Conservation (phyloP, 148 eudicot species). For the Pharnaceum exiguum region DNA sequence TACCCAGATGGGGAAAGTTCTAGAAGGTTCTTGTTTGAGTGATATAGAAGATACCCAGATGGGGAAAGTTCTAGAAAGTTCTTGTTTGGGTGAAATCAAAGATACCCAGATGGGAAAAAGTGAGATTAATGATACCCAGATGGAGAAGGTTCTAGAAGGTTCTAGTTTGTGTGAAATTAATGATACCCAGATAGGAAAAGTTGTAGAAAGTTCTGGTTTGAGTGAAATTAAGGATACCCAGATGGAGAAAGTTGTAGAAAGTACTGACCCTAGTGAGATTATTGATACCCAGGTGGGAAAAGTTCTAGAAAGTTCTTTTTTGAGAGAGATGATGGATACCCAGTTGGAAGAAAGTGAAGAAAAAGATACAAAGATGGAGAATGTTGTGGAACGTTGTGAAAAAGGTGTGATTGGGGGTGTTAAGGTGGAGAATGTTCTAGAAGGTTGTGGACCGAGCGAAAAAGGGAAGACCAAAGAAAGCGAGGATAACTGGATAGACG, state of each 20-base stretch:
- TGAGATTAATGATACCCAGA: background rate
- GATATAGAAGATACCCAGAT: background rate
- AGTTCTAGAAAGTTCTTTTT: background rate
- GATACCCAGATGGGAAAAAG: background rate
- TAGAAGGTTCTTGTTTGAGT: background rate
- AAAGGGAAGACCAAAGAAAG: too few relatives aligned
- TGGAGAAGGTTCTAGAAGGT: background rate
- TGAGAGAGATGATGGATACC: too few relatives aligned
- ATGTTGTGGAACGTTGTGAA: too few relatives aligned
- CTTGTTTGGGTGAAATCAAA: background rate
- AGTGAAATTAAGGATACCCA: background rate
- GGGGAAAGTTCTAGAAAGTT: background rate
- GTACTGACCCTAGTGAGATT: too few relatives aligned
- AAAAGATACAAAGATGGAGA: too few relatives aligned
- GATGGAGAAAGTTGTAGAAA: background rate
- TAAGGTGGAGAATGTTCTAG: too few relatives aligned
- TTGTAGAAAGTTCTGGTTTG: background rate
- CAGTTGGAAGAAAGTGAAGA: background rate
- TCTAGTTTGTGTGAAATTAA: background rate
- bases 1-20: background rate
- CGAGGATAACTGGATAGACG: too few relatives aligned
- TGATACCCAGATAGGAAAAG: background rate
- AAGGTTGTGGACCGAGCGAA: too few relatives aligned
- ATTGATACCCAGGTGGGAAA: background rate
- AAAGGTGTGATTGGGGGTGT: too few relatives aligned